Evolutionary conservation across 2,329 filamentous ascomycete genomes (phyloP).

Genomic region (Colletotrichum gigasporum): DNA sequence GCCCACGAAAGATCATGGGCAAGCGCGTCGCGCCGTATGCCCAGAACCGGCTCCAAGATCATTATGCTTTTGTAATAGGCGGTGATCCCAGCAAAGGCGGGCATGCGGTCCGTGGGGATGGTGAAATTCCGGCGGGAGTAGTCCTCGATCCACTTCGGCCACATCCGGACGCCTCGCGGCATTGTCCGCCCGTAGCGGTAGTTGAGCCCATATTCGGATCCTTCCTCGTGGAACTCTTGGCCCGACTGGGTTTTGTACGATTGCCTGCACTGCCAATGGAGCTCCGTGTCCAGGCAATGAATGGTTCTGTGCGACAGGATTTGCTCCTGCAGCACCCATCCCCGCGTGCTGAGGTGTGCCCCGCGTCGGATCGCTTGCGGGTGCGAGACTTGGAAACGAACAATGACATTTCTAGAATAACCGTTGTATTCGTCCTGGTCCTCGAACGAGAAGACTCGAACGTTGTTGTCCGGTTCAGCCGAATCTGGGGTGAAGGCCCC

Average conservation of each 20-base stretch:
- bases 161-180: background rate
- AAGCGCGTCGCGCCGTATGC: background rate
- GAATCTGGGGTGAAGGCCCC: background rate
- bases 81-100: slow-evolving; percentile 1
- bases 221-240: background rate
- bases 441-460: background rate
- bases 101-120: background rate
- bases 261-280: background rate
- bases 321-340: slow-evolving; percentile 2
- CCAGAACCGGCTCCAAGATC: background rate
- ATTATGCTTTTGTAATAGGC: background rate
- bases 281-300: background rate
- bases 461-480: background rate
- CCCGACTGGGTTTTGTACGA: background rate
- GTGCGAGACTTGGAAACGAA: background rate
- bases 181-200: background rate
- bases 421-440: fast-evolving
- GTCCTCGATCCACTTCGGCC: background rate
- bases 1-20: background rate
- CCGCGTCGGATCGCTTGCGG: background rate
- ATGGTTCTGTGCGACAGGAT: background rate
- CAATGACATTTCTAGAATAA: background rate
- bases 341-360: background rate
- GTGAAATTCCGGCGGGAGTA: slow-evolving; percentile 1
- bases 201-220: background rate